Percentiles rank a stretch among this genome's conserved stretches.
Evolutionary conservation across 306 rosid genomes (phyloP).

Genomic region (Glycine latifolia): DNA sequence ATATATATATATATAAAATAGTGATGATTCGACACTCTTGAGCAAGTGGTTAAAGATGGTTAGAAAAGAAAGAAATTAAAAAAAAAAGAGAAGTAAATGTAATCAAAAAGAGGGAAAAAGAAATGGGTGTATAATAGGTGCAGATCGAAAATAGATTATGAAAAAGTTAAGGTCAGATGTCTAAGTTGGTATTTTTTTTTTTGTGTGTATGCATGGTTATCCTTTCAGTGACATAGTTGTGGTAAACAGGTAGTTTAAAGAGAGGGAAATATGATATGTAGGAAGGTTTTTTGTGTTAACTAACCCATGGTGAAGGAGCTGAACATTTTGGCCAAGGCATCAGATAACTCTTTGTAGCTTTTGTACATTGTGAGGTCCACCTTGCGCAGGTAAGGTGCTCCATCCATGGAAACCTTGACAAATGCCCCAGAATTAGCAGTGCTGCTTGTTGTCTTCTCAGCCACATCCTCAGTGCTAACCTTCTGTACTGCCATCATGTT

Average conservation of each 20-base stretch:
- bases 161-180: not conserved
- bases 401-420: constrained; percentile 98
- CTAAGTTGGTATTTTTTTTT: not conserved
- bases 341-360: constrained; percentile 89
- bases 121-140: not conserved
- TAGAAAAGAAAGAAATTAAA: not conserved
- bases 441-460: constrained; percentile 55
- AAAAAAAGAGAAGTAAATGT: not conserved
- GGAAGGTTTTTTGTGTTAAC: not conserved
- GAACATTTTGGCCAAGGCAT: constrained; percentile 98
- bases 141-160: not conserved
- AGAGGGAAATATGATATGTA: not conserved
- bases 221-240: not conserved
- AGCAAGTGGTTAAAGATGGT: not conserved
- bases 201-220: not conserved
- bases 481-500: constrained; percentile 80
- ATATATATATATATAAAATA: not conserved
- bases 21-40: not conserved
- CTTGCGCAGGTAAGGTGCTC: constrained; percentile 99
- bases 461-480: constrained; percentile 45
- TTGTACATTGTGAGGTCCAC: constrained; percentile 92
- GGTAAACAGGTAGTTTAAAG: not conserved
- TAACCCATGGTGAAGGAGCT: constrained; percentile 94
- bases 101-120: not conserved
- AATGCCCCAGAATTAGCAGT: constrained; percentile 50